Percentiles rank a stretch among this genome's conserved stretches.
Evolutionary conservation across 257 asterid genomes (phyloP).

Genomic region (Jacaranda copaia): DNA sequence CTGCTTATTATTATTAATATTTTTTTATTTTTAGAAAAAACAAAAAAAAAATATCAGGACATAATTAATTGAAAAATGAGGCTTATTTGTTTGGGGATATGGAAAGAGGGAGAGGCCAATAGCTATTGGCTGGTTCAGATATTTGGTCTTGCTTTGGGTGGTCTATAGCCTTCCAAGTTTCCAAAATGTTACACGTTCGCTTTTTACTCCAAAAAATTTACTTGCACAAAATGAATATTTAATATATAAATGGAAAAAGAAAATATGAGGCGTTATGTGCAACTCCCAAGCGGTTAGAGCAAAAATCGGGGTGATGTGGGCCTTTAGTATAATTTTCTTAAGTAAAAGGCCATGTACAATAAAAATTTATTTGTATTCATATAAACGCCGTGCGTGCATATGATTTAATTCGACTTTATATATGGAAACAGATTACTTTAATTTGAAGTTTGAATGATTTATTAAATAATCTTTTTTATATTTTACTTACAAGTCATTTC

Average conservation of each 20-base stretch:
- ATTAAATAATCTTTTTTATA: too few relatives aligned
- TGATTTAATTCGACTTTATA: too few relatives aligned
- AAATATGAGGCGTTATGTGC: slow-evolving; percentile 3
- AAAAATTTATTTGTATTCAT: too few relatives aligned
- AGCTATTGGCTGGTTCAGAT: slow-evolving; percentile 67
- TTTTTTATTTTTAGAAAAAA: not conserved
- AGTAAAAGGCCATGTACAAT: too few relatives aligned
- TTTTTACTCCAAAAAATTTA: not conserved
- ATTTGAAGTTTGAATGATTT: too few relatives aligned
- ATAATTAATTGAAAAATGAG: not conserved
- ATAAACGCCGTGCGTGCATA: too few relatives aligned
- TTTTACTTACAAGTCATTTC: too few relatives aligned
- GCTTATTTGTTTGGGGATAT: slow-evolving; percentile 10
- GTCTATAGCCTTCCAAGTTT: slow-evolving; percentile 44
- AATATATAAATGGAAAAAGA: not conserved
- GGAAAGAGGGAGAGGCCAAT: slow-evolving; percentile 41
- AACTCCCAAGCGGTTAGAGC: not conserved
- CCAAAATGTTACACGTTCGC: slow-evolving; percentile 15
- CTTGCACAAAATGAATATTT: not conserved
- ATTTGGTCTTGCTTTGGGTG: slow-evolving; percentile 60
- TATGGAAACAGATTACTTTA: too few relatives aligned
- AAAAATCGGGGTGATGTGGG: too few relatives aligned
- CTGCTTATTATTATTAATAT: not conserved
- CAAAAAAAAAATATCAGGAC: not conserved
- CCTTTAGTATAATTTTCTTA: too few relatives aligned